Evolutionary conservation across 1,284 basidiomycete genomes (phyloP).

Genomic region (Ganoderma meredithae): DNA sequence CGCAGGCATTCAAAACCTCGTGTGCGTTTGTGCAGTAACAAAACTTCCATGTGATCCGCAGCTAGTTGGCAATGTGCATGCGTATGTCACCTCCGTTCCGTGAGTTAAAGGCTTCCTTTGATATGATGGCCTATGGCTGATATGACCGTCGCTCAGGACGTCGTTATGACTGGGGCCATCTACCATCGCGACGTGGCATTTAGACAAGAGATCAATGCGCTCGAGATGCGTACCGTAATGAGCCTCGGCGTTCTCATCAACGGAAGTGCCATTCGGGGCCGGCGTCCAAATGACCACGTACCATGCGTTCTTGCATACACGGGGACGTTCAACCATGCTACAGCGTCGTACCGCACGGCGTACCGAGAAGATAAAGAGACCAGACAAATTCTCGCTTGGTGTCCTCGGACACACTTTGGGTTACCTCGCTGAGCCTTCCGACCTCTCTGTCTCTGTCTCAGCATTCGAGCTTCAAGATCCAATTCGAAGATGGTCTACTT

Average conservation of each 20-base stretch:
- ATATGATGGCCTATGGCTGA: neutral
- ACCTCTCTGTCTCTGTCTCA: neutral
- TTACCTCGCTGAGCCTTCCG: too few species aligned
- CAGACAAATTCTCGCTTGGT: too few species aligned
- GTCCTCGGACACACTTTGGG: neutral
- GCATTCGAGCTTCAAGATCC: neutral
- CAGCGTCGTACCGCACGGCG: neutral
- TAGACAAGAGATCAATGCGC: neutral
- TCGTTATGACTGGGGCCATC: neutral
- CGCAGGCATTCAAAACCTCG: neutral
- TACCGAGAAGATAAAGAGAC: conserved; percentile 6
- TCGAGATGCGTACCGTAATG: neutral
- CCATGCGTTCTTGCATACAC: neutral
- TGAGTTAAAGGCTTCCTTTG: neutral
- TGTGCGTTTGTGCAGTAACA: neutral
- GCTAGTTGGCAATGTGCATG: neutral
- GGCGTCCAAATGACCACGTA: neutral
- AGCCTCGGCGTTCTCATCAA: neutral
- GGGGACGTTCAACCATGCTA: neutral
- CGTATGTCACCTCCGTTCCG: neutral
- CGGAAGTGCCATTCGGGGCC: neutral
- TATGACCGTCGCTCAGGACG: neutral
- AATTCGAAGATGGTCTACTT: conserved; percentile 23
- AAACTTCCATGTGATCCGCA: neutral
- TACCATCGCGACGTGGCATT: neutral